Evolutionary conservation across 768 basidiomycete species (phyloP), one percentile per base, ranked within the genome.

Genomic region (Mycena epipterygia): DNA sequence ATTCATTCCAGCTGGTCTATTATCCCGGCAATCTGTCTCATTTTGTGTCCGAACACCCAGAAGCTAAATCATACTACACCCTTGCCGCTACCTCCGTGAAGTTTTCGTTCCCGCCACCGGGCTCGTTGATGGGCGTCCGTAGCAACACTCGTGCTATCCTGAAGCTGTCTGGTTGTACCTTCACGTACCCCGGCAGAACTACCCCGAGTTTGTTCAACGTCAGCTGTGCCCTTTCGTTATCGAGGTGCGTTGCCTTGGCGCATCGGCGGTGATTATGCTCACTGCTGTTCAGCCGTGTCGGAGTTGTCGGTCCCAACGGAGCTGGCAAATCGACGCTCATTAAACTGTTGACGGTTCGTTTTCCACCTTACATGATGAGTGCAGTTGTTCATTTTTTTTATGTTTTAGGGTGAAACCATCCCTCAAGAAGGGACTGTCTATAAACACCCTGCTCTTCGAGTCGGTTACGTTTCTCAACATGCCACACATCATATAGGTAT

Each of bases 381-480:
- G n/a, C 39, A 49, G 52, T 61, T 63, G 32, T 57, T 66, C 46
- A 72, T 39, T 70, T 27, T 17, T 8, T 70, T 66, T n/a, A n/a
- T n/a, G n/a, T n/a, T 25, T 7, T 76, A 94, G 93, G 97, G 97
- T 73, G 97, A 99, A 81, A 94, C 95, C 21, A 84, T 89, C 55
- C 96, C 97, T 49, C 96, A 99, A 81, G 90, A 94, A 79, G 97
- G 97, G 35, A 88, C 89, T 11, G 96, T 97, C 51, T 95, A 96
- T 84, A 98, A 98, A 78, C 97, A 99, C 78, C 97, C 96, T 35
- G 87, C 95, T 39, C 84, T 99, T 42, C 94, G 97, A 70, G 94
- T 98, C 62, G 97, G 96, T 59, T 98, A 98, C 81, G 96, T 99
- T 72, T 97, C 97, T 5, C 97, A 99, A 77, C 97, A 99, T 81